Evolutionary conservation across 2,329 filamentous ascomycete species (phyloP).

Genomic region (Penicillium sp.): DNA sequence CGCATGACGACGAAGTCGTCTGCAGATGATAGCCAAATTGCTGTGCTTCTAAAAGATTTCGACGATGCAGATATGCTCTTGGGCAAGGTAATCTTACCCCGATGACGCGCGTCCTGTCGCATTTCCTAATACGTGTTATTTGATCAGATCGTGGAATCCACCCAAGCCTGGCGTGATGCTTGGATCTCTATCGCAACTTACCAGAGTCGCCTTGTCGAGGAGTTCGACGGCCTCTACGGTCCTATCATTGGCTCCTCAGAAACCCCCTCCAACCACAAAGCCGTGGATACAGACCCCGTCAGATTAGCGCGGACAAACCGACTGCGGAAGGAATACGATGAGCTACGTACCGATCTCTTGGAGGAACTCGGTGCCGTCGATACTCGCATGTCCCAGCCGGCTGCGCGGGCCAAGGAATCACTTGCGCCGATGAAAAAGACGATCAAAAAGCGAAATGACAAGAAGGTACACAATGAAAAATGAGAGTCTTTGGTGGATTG

Average conservation of each 20-base stretch:
- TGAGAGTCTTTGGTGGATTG: not conserved
- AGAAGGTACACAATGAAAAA: constrained; percentile 50
- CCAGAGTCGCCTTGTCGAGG: constrained; percentile 64
- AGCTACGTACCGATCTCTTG: constrained; percentile 67
- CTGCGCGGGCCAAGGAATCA: constrained; percentile 64
- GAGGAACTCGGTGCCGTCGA: constrained; percentile 72
- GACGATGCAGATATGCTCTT: constrained; percentile 75
- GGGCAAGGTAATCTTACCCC: constrained; percentile 53
- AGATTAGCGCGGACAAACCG: constrained; percentile 63
- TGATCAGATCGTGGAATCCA: constrained; percentile 68
- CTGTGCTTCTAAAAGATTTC: constrained; percentile 72
- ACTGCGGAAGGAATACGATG: constrained; percentile 65
- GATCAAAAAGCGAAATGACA: constrained; percentile 81
- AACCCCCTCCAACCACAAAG: constrained; percentile 54
- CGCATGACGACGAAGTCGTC: constrained; percentile 64
- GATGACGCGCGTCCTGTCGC: constrained; percentile 8
- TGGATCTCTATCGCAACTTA: constrained; percentile 71
- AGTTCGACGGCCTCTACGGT: constrained; percentile 71
- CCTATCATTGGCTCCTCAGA: constrained; percentile 67
- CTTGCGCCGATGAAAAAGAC: constrained; percentile 74
- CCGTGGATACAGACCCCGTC: constrained; percentile 59
- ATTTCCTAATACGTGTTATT: constrained; percentile 2
- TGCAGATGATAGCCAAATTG: constrained; percentile 73
- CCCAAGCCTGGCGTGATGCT: constrained; percentile 72
- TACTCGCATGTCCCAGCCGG: constrained; percentile 65